Evolutionary conservation across 1,284 basidiomycete genomes (phyloP).

Genomic region (Exobasidium cylindrosporum): DNA sequence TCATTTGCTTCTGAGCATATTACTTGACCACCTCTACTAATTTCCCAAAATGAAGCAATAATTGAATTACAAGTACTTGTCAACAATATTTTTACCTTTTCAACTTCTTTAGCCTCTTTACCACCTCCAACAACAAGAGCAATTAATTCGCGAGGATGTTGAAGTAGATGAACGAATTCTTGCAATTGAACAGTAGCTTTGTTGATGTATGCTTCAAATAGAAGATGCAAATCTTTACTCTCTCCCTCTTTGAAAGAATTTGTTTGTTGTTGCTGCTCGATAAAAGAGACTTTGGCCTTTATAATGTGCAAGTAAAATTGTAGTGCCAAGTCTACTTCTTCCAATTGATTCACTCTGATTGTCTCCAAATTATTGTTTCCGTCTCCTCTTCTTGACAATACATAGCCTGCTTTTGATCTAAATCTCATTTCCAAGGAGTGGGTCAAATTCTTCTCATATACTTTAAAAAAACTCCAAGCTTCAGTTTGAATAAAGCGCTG

Average conservation of each 20-base stretch:
- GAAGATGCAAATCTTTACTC: not conserved
- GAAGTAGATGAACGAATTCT: conserved; percentile 81
- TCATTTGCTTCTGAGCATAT: conserved; percentile 66
- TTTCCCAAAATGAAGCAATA: conserved; percentile 1
- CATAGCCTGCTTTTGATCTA: not conserved
- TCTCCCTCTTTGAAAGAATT: not conserved
- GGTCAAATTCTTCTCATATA: conserved; percentile 69
- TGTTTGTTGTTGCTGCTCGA: not conserved
- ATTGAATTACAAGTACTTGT: conserved; percentile 29
- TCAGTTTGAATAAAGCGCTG: conserved; percentile 82
- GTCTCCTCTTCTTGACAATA: not conserved
- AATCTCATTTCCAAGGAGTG: not conserved
- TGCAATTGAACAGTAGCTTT: conserved; percentile 73
- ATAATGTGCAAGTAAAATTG: conserved; percentile 64
- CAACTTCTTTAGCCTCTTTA: not conserved
- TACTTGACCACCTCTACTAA: conserved; percentile 60
- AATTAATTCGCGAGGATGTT: conserved; percentile 81
- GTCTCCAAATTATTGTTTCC: not conserved
- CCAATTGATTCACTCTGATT: conserved; percentile 18
- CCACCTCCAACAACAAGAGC: conserved; percentile 65
- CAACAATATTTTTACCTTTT: conserved; percentile 65
- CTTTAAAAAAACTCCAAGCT: conserved; percentile 76
- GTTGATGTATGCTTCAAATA: conserved; percentile 65
- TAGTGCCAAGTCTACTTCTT: conserved; percentile 59
- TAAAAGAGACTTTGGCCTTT: not conserved